Evolutionary conservation across 345 rosid species (phyloP), one percentile per base, ranked within the genome.

Genomic region (Anacardium occidentale): DNA sequence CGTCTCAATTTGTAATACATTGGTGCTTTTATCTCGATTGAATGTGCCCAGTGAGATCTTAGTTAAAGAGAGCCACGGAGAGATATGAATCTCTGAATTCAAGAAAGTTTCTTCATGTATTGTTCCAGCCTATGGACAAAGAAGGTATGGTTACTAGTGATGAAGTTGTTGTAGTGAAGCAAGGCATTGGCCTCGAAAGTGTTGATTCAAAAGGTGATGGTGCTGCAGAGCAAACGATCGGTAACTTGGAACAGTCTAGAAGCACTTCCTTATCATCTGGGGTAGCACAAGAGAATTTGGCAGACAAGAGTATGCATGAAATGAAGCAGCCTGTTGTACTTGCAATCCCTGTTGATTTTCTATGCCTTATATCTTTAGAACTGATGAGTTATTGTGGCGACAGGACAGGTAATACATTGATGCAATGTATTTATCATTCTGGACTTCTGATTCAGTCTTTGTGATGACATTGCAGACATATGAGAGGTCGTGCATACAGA

Each of bases 331-430:
- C 87, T 29, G 87, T 87, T 70, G 77, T 85, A 51, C 74, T 81
- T 72, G 18, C 81, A 56, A 83, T 89, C 52, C 99, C 98, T 4
- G 89, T 75, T 34, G 99, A 95, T 82, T 95, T 85, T 74, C 84
- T 90, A 18, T 95, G 99, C 77, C 96, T 98, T 3, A 91, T 95
- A 18, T 91, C 98, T 9, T 77, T 95, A 73, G 99, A 95, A 72
- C 75, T 93, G 64, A 91, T 95, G 98, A 91, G 99, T 91, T 58
- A 91, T 91, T 63, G 98, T 95, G 15, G 84, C 97, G 65, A 92
- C 98, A 51, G 99, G 99, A 69, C 99, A 92, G 97, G 98, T 90
- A 75, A 37, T 58, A n/a, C n/a, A n/a, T n/a, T n/a, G n/a, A n/a
- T n/a, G n/a, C n/a, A n/a, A n/a, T n/a, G 13, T 44, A n/a, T 56